Evolutionary conservation across 495 filamentous ascomycete species (phyloP), one percentile per base, ranked within the genome.

Genomic region (Xylaria sp.): DNA sequence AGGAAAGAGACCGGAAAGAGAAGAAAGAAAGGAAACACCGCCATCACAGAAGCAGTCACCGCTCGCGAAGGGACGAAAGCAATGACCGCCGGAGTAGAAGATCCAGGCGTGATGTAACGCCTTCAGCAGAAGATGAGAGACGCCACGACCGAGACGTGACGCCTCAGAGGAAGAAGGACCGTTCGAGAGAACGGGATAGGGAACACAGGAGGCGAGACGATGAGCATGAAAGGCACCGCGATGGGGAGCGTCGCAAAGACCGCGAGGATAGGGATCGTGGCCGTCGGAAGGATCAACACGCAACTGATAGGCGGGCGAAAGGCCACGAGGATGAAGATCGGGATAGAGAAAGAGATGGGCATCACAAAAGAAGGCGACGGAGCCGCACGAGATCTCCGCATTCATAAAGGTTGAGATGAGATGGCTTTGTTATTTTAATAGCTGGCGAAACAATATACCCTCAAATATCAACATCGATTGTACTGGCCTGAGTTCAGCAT

Each of bases 41-140:
- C 53, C 86, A 86, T 41, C 90, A 89, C 72, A 85, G 83, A 14
- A 67, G 71, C n/a, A 41, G 43, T 59, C 79, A 76, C 48, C 77
- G 73, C 40, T 78, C 78, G 67, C 79, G 79, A 65, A 84, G 80
- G 40, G 73, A 79, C 3, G 71, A 74, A 33, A 69, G 68, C 48
- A 68, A 73, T 40, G 69, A 71, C 9, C 61, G 17, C 24, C 76
- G 76, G 0, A 74, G 71, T 21, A 71, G 69, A 67, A 76, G 66
- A 65, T 69, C 75, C 8, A 74, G 71, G 62, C 68, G 77, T 26
- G 78, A 77, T 26, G 68, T 73, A 48, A 77, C 73, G 5, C 68
- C 72, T 5, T 66, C 46, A 67, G 72, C 8, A 69, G 72, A 52
- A 69, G 74, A 14, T 65, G 66, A 72, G 44, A 72, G 76, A 26